A percentile compares a stretch with the other conserved stretches of the same genome.
phyloP scores from a whole-genome alignment of 78 protist genomes.

The Ministeria vibrans region DNA sequence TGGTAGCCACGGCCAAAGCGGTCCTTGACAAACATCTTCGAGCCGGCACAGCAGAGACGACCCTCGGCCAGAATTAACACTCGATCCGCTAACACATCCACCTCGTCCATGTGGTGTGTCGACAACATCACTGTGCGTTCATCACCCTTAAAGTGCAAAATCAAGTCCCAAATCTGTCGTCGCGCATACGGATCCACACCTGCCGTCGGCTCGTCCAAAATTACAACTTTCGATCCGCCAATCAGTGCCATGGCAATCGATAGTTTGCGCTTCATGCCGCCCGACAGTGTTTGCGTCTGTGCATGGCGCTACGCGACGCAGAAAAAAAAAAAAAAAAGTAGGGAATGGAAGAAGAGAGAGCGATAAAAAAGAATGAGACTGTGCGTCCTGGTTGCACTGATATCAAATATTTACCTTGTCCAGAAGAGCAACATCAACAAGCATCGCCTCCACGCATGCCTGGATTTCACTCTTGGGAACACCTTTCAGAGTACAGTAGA shows the following conservation, averaged over 20 bases:
- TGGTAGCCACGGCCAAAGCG: slow-evolving; percentile 38
- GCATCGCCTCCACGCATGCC: not conserved
- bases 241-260: slow-evolving; percentile 54
- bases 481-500: slow-evolving; percentile 48
- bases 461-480: slow-evolving; percentile 3
- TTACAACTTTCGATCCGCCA: slow-evolving; percentile 36
- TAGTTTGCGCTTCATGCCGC: slow-evolving; percentile 75
- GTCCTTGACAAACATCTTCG: slow-evolving; percentile 15
- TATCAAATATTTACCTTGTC: not conserved
- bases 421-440: not conserved
- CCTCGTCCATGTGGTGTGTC: slow-evolving; percentile 33
- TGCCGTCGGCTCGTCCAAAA: slow-evolving; percentile 32
- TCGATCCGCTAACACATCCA: slow-evolving; percentile 27
- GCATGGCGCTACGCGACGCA: slow-evolving; percentile 10
- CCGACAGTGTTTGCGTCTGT: not conserved
- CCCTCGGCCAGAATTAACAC: slow-evolving; percentile 20
- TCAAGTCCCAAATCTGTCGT: slow-evolving; percentile 60
- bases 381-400: not conserved
- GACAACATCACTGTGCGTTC: slow-evolving; percentile 53
- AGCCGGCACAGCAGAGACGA: slow-evolving; percentile 11
- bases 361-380: too few relatives aligned
- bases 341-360: not conserved
- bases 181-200: slow-evolving; percentile 1
- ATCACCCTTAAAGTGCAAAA: slow-evolving; percentile 22
- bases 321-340: not conserved